Percentiles rank a stretch among this genome's conserved stretches.
Conservation (phyloP, 768 basidiomycete genomes). For the Tephrocybe sp. region DNA sequence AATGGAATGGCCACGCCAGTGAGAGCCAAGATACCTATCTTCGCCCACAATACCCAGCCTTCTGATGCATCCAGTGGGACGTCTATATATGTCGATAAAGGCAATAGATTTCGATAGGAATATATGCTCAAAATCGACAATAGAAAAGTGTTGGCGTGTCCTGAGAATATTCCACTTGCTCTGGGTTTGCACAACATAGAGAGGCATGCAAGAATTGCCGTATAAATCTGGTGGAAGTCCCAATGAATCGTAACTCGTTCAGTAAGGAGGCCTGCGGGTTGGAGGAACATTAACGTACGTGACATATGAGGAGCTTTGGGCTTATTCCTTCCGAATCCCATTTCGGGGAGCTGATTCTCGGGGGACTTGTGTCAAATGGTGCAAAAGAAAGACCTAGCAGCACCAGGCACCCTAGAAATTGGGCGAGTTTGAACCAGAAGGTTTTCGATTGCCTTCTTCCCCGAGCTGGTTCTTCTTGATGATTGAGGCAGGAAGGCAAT, state of each 20-base stretch:
- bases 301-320: not conserved
- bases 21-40: slow-evolving; percentile 41
- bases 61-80: slow-evolving; percentile 43
- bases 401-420: not conserved
- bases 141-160: slow-evolving; percentile 28
- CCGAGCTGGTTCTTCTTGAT: too few species aligned
- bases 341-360: not conserved
- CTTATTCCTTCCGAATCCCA: not conserved
- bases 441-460: not conserved
- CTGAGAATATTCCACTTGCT: slow-evolving; percentile 24
- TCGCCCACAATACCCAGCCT: slow-evolving; percentile 49
- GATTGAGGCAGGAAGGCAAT: not conserved
- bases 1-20: slow-evolving; percentile 51
- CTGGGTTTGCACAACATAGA: slow-evolving; percentile 4
- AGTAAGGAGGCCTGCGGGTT: too few species aligned
- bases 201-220: not conserved
- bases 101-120: slow-evolving; percentile 56
- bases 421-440: slow-evolving; percentile 2
- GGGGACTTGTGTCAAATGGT: not conserved
- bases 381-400: not conserved
- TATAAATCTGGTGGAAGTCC: not conserved
- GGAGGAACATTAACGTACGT: not conserved
- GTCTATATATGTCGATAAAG: slow-evolving; percentile 49
- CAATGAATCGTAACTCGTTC: too few species aligned
- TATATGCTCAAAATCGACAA: slow-evolving; percentile 41